A percentile compares a stretch with the other conserved stretches of the same genome.
Evolutionary conservation across 1,139 yeast species (phyloP).

Genomic region (Nematodospora anomalae): DNA sequence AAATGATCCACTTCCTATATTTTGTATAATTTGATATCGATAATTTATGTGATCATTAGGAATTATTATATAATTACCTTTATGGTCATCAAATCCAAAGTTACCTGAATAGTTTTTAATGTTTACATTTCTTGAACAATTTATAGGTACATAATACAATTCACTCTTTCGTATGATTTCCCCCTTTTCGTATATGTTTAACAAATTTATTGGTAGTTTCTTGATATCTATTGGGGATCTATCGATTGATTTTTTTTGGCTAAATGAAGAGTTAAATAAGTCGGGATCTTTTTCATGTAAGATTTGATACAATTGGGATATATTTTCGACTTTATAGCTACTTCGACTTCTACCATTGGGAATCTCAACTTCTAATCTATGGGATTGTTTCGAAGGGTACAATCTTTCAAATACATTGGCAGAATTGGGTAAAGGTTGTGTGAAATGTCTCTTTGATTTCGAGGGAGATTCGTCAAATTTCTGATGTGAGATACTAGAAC

Average conservation of each 20-base stretch:
- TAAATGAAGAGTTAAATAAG: constrained; percentile 15
- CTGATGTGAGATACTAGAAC: background rate
- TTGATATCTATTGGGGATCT: constrained; percentile 9
- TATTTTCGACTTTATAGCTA: constrained; percentile 4
- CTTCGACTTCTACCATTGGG: background rate
- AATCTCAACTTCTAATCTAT: background rate
- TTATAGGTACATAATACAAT: constrained; percentile 39
- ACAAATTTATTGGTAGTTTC: constrained; percentile 13
- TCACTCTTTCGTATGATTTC: constrained; percentile 45
- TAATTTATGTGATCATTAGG: constrained; percentile 75
- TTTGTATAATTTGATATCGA: constrained; percentile 60
- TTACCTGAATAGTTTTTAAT: constrained; percentile 47
- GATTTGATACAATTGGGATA: constrained; percentile 22
- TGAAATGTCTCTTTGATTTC: constrained; percentile 10
- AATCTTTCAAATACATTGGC: constrained; percentile 14
- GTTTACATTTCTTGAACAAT: constrained; percentile 34
- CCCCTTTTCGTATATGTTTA: constrained; percentile 54
- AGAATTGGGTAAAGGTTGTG: constrained; percentile 10
- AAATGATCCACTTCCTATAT: constrained; percentile 80
- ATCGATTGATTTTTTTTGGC: background rate
- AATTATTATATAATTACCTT: constrained; percentile 60
- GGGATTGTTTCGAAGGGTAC: constrained; percentile 7
- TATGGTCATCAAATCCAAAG: constrained; percentile 72
- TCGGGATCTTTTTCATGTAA: constrained; percentile 24
- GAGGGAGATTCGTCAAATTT: constrained; percentile 10